A percentile compares a stretch with the other conserved stretches of the same genome.
Evolutionary conservation across 2,329 filamentous ascomycete genomes (phyloP).

Genomic region (Venturia oleaginea): DNA sequence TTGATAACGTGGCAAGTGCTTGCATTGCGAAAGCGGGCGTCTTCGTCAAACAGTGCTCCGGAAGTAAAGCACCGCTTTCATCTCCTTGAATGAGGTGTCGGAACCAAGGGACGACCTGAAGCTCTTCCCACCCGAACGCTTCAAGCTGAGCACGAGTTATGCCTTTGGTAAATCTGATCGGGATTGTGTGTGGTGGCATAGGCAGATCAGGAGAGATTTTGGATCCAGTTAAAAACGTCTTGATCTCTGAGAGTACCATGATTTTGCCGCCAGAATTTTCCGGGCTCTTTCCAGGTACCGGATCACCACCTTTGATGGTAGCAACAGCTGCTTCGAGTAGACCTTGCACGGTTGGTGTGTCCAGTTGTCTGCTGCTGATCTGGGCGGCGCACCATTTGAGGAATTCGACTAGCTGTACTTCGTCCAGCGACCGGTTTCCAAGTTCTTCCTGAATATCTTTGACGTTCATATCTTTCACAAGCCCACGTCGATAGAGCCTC

Average conservation of each 20-base stretch:
- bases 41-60: conserved; percentile 60
- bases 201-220: conserved; percentile 76
- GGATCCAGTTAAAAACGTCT: conserved; percentile 63
- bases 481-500: conserved; percentile 72
- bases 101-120: conserved; percentile 81
- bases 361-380: conserved; percentile 62
- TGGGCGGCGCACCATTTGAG: conserved; percentile 75
- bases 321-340: conserved; percentile 76
- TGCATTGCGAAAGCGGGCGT: conserved; percentile 67
- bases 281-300: not conserved
- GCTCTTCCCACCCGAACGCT: conserved; percentile 74
- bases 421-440: conserved; percentile 69
- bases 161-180: conserved; percentile 69
- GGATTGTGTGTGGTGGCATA: conserved; percentile 71
- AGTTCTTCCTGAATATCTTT: conserved; percentile 78
- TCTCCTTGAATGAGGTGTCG: conserved; percentile 65
- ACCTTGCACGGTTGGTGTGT: conserved; percentile 54
- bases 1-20: conserved; percentile 72
- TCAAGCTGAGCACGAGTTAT: conserved; percentile 61
- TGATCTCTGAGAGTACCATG: conserved; percentile 67
- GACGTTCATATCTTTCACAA: conserved; percentile 81
- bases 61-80: conserved; percentile 47
- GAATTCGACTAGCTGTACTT: conserved; percentile 71
- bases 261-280: conserved; percentile 52
- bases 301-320: conserved; percentile 19